Evolutionary conservation across 805 yeast species (phyloP).

Genomic region (Pichia eremophila): DNA sequence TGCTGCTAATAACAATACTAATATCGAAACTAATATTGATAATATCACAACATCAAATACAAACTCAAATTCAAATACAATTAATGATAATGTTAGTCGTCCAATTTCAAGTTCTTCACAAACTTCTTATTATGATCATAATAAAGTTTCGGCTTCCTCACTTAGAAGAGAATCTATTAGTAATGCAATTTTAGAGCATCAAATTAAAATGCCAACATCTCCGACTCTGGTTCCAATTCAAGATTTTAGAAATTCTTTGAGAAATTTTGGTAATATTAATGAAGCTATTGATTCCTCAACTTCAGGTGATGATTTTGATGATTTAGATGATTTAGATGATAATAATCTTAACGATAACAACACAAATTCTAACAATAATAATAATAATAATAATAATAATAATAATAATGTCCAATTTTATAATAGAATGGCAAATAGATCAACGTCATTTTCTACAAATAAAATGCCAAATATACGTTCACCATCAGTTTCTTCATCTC

Average conservation of each 20-base stretch:
- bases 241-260: slow-evolving; percentile 22
- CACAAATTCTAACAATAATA: background rate
- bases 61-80: background rate
- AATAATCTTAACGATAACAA: slow-evolving; percentile 1
- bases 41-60: background rate
- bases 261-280: slow-evolving; percentile 25
- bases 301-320: slow-evolving; percentile 32
- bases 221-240: slow-evolving; percentile 25
- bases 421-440: background rate
- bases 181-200: slow-evolving; percentile 32
- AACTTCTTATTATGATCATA: background rate
- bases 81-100: background rate
- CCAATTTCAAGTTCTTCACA: background rate
- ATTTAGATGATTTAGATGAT: slow-evolving; percentile 10
- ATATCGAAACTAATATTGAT: background rate
- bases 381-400: slow-evolving; percentile 10
- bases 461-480: slow-evolving; percentile 11
- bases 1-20: background rate
- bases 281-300: slow-evolving; percentile 32
- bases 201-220: slow-evolving; percentile 35
- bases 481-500: slow-evolving; percentile 16
- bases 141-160: background rate
- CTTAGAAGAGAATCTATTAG: slow-evolving; percentile 46
- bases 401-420: background rate
- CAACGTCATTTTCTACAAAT: background rate